phyloP scores from a whole-genome alignment of 805 yeast species.

The Lachancea thermotolerans region DNA sequence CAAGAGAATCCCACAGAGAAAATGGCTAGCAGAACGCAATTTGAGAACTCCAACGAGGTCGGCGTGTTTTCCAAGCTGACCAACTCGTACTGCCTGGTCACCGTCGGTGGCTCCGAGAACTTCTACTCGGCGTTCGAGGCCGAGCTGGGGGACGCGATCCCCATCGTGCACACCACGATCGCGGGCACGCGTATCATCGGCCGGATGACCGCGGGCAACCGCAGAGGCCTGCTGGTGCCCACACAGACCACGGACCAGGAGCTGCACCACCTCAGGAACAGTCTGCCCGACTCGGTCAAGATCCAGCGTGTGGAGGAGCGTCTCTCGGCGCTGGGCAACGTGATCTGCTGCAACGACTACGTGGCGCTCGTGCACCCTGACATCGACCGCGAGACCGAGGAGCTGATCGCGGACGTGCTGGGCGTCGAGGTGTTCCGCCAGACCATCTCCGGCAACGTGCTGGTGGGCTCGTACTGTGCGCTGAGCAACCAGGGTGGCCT shows the following conservation, averaged over 20 bases:
- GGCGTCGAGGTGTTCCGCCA: constrained; percentile 99
- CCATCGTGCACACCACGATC: constrained; percentile 94
- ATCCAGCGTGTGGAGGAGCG: constrained; percentile 98
- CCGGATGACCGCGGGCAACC: constrained; percentile 96
- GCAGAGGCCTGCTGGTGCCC: constrained; percentile 95
- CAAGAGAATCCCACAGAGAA: constrained; percentile 3
- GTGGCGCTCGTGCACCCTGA: constrained; percentile 99
- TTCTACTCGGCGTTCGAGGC: constrained; percentile 94
- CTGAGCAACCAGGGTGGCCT: constrained; percentile 96
- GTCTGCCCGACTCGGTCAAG: constrained; percentile 89
- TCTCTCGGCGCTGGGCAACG: constrained; percentile 93
- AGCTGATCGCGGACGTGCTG: constrained; percentile 91
- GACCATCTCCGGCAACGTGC: constrained; percentile 95
- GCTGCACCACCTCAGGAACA: constrained; percentile 92
- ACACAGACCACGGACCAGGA: constrained; percentile 98
- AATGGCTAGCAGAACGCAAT: constrained; percentile 70
- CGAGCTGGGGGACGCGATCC: constrained; percentile 92
- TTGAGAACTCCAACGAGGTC: constrained; percentile 82
- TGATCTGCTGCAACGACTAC: constrained; percentile 96
- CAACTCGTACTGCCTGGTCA: constrained; percentile 91
- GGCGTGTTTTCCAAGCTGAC: constrained; percentile 95
- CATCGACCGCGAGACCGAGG: constrained; percentile 98
- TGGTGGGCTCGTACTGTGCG: constrained; percentile 94
- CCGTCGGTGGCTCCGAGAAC: constrained; percentile 91
- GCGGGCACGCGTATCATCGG: constrained; percentile 98